A percentile compares a stretch with the other conserved stretches of the same genome.
These are phyloP conservation scores for Ceratocystis eucalypticola DNA, from an alignment of 2,329 filamentous ascomycete species.

Conservation along the genomic window DNA sequence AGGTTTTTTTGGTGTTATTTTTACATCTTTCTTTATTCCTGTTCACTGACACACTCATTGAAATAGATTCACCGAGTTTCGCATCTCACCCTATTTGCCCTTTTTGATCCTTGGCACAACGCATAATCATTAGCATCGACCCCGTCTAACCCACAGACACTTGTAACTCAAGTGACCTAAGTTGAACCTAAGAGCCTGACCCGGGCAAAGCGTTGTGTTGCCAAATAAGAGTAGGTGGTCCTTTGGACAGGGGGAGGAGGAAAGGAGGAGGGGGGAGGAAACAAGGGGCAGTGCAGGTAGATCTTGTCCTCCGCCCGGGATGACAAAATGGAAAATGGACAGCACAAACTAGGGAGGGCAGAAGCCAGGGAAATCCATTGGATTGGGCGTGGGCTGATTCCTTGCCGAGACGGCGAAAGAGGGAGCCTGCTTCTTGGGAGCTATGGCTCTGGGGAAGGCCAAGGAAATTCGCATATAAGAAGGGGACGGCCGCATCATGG, in stretches of 20 bases:
- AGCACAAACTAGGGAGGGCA: not conserved
- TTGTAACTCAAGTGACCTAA: not conserved
- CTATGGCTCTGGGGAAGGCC: not conserved
- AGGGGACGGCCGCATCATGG: not conserved
- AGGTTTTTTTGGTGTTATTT: no score
- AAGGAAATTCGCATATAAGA: not conserved
- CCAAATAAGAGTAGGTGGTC: not conserved
- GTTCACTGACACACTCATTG: no score
- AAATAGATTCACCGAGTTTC: not conserved
- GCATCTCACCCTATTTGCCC: not conserved
- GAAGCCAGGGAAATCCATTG: not conserved
- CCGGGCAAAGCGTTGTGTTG: not conserved
- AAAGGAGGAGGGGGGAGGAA: not conserved
- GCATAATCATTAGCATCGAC: not conserved
- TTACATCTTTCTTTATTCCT: no score
- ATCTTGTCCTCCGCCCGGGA: not conserved
- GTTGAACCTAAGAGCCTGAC: not conserved
- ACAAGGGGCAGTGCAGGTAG: constrained; percentile 5
- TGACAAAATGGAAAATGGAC: not conserved
- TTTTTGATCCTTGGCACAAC: not conserved
- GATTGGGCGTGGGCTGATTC: constrained; percentile 2
- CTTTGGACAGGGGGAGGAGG: not conserved
- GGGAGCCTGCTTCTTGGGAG: not conserved
- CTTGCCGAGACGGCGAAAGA: not conserved
- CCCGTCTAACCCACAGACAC: not conserved